Conservation (phyloP, 2,329 filamentous ascomycete species). For the Lachnellula occidentalis region DNA sequence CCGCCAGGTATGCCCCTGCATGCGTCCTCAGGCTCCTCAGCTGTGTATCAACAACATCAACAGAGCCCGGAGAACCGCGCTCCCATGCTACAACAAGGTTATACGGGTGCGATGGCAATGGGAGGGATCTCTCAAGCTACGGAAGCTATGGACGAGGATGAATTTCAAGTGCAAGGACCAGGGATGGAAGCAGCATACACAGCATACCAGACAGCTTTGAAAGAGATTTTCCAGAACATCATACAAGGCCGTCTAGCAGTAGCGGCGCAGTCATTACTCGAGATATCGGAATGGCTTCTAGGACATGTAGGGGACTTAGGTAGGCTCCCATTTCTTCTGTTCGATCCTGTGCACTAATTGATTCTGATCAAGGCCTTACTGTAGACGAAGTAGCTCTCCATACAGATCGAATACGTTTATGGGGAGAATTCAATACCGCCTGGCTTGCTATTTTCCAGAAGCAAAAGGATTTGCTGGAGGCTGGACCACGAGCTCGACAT, state of each 20-base stretch:
- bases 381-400: slow-evolving; percentile 75
- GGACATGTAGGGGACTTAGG: slow-evolving; percentile 60
- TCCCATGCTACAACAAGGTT: slow-evolving; percentile 50
- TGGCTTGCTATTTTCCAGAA: slow-evolving; percentile 81
- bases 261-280: slow-evolving; percentile 51
- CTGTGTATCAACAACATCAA: slow-evolving; percentile 53
- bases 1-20: slow-evolving; percentile 49
- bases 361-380: slow-evolving; percentile 62
- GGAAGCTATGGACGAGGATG: slow-evolving; percentile 51
- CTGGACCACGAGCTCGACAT: slow-evolving; percentile 24
- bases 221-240: slow-evolving; percentile 56
- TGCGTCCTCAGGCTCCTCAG: slow-evolving; percentile 45
- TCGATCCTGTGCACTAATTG: slow-evolving; percentile 26
- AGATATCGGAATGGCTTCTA: slow-evolving; percentile 62
- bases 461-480: slow-evolving; percentile 67
- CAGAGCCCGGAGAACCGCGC: slow-evolving; percentile 48
- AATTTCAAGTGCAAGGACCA: slow-evolving; percentile 46
- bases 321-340: slow-evolving; percentile 40
- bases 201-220: slow-evolving; percentile 56
- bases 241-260: slow-evolving; percentile 54
- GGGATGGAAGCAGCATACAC: slow-evolving; percentile 63
- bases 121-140: slow-evolving; percentile 41
- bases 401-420: slow-evolving; percentile 72
- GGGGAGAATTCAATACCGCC: slow-evolving; percentile 90
- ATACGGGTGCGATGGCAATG: slow-evolving; percentile 44